Base-by-base conservation (phyloP, 2,329 filamentous ascomycete genomes). In the Fonsecaea nubica region DNA sequence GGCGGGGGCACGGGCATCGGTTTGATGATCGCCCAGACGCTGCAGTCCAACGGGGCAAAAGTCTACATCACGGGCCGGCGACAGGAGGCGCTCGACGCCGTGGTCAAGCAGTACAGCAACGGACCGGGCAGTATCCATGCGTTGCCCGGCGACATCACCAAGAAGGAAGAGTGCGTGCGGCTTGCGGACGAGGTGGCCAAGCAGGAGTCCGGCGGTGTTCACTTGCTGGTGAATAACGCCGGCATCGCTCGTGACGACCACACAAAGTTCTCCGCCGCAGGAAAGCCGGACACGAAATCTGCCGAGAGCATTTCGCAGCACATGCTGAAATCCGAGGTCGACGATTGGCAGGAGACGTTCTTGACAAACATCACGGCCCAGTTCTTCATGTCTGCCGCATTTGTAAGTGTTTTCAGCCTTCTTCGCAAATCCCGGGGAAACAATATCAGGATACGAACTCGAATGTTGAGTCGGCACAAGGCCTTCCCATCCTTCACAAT, bases 361-460 rank as follows among this genome's bases (percentile, higher is more conserved):
- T 78, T 80, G 61, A 85, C 82, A 21, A 87, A 87, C 59, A 77
- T 85, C 36, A 80, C 80, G 0, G 80, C 79, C 38, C 78, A 80
- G 32, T 86, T 83, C 75, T 86, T 84, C 75, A 83, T 84, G 69
- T 81, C 81, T 18, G 84, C 85, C 68, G 83, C 83, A 1, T 83
- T 87, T 25, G 48, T 53, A 53, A 53, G 48, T 53, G 7, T n/a
- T 53, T 32, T 12, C 6, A 6, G 18, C 13, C 12, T n/a, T 15
- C 4, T n/a, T 40, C 38, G 5, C 30, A 32, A 4, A 6, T 6
- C 30, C 30, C 30, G 5, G 4, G 30, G 4, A 32, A 32, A 32
- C 30, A 32, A 32, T 4, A 32, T 32, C 30, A 32, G 4, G 3
- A 32, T 4, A 32, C 30, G 4, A 6, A 32, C 30, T 1, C 5